These are phyloP conservation scores for Borovskyia barvae DNA, from an alignment of 208 protist genomes.

Conservation along the genomic window DNA sequence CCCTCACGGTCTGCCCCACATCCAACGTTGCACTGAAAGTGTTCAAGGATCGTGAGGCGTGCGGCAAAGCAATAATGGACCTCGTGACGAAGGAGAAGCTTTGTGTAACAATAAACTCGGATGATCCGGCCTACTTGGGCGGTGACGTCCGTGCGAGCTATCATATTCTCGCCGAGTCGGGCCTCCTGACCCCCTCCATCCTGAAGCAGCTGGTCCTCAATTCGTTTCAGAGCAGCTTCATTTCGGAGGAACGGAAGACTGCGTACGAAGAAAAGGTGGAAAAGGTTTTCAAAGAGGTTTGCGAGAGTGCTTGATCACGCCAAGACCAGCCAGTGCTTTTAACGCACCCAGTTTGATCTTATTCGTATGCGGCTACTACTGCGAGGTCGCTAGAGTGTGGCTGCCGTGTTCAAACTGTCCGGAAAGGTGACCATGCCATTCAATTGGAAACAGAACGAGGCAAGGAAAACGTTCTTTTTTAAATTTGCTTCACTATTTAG, in stretches of 20 bases:
- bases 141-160: conserved; percentile 48
- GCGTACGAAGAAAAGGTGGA: conserved; percentile 28
- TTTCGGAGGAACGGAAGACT: conserved; percentile 29
- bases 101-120: conserved; percentile 51
- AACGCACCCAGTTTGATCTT: no score
- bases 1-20: conserved; percentile 55
- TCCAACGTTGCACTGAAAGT: conserved; percentile 54
- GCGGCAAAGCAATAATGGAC: conserved; percentile 18
- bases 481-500: no score
- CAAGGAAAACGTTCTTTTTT: no score
- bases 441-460: no score
- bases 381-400: no score
- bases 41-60: conserved; percentile 21
- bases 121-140: conserved; percentile 62
- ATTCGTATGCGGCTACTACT: no score
- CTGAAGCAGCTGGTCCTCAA: conserved; percentile 38
- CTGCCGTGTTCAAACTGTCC: no score
- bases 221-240: conserved; percentile 33
- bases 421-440: no score
- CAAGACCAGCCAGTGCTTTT: no score
- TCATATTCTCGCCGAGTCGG: conserved; percentile 28
- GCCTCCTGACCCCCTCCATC: conserved; percentile 23
- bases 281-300: conserved; percentile 17
- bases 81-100: conserved; percentile 33
- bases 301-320: conserved; percentile 4